Base-by-base conservation (phyloP, 208 protist species). In the Leptomonas pyrrhocoris region DNA sequence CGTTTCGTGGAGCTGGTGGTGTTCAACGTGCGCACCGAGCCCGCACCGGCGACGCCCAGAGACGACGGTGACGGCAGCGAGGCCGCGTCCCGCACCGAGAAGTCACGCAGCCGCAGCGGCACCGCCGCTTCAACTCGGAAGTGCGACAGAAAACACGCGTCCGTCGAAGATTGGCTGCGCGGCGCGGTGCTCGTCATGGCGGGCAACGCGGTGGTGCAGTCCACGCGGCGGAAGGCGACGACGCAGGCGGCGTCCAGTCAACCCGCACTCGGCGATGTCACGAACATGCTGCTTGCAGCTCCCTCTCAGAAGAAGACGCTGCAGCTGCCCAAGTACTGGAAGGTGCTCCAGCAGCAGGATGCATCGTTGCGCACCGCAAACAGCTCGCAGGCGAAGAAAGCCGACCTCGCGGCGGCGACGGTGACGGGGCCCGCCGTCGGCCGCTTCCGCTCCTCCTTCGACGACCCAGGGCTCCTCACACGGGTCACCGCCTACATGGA, bases 401-500 rank as follows among this genome's bases (percentile, higher is more conserved):
- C 4, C 34, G 23, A 16, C 46, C 11, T 19, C 28, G 27, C 27
- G n/a, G 36, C 27, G 36, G 40, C 19, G 34, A 18, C 9, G 38
- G 27, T 2, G 34, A 38, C 51, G 8, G 36, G 15, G 28, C 48
- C 2, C 2, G 16, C 13, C 7, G 36, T 18, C 1, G 12, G 23
- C 30, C 13, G 36, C 40, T 18, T 40, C 13, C 45, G 28, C 50
- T 74, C 83, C 25, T 28, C 63, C 18, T 92, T 84, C 66, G 92
- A 94, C 78, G 73, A 89, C 42, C 56, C 71, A 8, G 54, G 28
- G 48, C 74, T 95, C 0, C 23, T 89, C 25, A 80, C 84, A 23
- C 71, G 80, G 38, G 61, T 95, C 50, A 42, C 77, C 4, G 76
- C 80, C 6, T 93, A 88, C 68, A 69, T 95, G 78, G 77, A 82